Evolutionary conservation across 768 basidiomycete genomes (phyloP), one percentile per base, ranked within the genome.

Genomic region (Fistulinella prunicolor): DNA sequence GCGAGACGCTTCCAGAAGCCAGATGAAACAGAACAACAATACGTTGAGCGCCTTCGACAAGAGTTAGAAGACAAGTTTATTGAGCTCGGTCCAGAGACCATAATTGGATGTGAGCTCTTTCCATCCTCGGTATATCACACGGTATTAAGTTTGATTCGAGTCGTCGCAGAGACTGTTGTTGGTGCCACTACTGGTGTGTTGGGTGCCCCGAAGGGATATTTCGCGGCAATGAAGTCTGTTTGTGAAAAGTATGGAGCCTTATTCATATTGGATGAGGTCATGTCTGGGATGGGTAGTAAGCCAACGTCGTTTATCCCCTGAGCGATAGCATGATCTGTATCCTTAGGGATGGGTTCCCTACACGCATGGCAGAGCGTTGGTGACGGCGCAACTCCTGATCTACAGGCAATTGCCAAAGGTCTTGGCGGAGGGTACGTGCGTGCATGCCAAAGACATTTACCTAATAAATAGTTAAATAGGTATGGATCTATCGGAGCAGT

Each of bases 251-350:
- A 77, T 56, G 85, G 75, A 34, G 74, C 61, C 35, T 67, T 95
- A 16, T 85, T 93, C 65, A 89, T 94, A 35, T 76, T 93, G 29
- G 93, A 95, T 59, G 93, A 94, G 68, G 87, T 93, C 38, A 93
- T 94, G 91, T 82, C 84, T 61, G 90, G 90, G 37, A 91, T 93
- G 86, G 89, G 91, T 48, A 81, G 90, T 86, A 62, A 68, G 86
- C 74, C 32, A 28, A 44, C 34, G 21, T 46, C 39, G 16, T n/a
- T 44, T 38, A 21, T 30, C 21, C 6, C 14, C 14, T 23, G n/a
- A 38, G 26, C 10, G 21, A 13, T 35, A n/a, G 29, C 42, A 39
- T 43, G 23, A 44, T 35, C 12, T 8, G 10, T 34, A 43, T 26
- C 37, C 8, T 20, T 52, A 90, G 87, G 89, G 23, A 89, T 93